phyloP scores from a whole-genome alignment of 495 filamentous ascomycete species.

The Cercophora samala region DNA sequence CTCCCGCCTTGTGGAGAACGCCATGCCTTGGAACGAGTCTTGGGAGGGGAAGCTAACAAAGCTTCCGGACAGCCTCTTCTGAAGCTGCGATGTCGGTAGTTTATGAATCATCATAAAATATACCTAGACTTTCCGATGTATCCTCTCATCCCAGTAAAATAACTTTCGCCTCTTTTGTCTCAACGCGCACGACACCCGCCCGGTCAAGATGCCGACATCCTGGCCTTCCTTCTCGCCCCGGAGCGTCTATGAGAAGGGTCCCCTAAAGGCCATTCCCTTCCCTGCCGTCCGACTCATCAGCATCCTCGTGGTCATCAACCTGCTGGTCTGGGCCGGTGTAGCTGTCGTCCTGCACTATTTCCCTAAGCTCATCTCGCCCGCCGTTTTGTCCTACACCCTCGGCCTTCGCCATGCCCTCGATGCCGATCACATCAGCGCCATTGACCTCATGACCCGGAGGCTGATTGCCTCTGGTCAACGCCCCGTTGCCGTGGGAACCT shows the following conservation, averaged over 20 bases:
- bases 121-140: background rate
- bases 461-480: constrained; percentile 82
- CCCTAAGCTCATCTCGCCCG: constrained; percentile 65
- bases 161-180: too few species aligned
- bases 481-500: constrained; percentile 93
- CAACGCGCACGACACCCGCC: background rate
- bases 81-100: background rate
- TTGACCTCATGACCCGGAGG: constrained; percentile 91
- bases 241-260: constrained; percentile 5
- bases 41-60: background rate
- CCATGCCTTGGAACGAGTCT: background rate
- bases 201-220: background rate
- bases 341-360: constrained; percentile 61
- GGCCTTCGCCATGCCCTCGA: constrained; percentile 93
- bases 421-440: constrained; percentile 94
- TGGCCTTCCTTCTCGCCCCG: background rate
- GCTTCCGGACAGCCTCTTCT: background rate
- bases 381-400: constrained; percentile 80
- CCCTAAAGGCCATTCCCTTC: constrained; percentile 52
- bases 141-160: background rate
- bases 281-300: constrained; percentile 65
- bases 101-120: background rate
- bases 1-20: background rate
- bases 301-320: constrained; percentile 62
- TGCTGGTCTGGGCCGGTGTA: constrained; percentile 66